Evolutionary conservation across 805 yeast species (phyloP), one percentile per base, ranked within the genome.

Genomic region (Pichia phayaonensis): DNA sequence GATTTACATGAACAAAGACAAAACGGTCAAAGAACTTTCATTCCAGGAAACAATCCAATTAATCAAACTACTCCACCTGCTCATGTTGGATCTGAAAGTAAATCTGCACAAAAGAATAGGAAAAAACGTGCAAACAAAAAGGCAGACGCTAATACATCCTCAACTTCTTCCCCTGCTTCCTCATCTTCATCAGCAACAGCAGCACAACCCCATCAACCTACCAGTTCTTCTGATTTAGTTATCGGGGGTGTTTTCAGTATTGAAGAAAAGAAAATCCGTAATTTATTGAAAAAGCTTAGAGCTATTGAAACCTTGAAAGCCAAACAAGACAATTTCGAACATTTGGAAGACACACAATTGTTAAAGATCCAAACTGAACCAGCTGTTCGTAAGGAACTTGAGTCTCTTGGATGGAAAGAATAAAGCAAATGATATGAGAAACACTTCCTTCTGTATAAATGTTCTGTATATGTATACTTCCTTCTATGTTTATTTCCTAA

Each of bases 201-300:
- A 27, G 44, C 49, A 10, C 31, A 46, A 21, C 5, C 21, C 23
- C n/a, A n/a, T n/a, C 22, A 40, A 26, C 26, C 49, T 27, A 12
- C 20, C 15, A 18, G 16, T 21, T 20, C 47, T 12, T 22, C 52
- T 10, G 59, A 64, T 23, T 74, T 77, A 13, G 79, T 80, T 39
- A 72, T 75, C 52, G 86, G 86, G 24, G 87, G 85, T 42, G 80
- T 80, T 23, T 73, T 73, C 38, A 79, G 87, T 12, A 75, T 87
- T 40, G 97, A 92, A 68, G 98, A 92, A 60, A 94, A 90, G 76
- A 90, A 90, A 70, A 83, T 89, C 56, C 80, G 99, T 66, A 82
- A 94, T 31, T 75, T 94, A 65, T 76, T 90, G 68, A 94, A 94
- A 73, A 94, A 94, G 70, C 77, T 92, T 56, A 79, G 98, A 63